A percentile compares a stretch with the other conserved stretches of the same genome.
Conservation (phyloP, 164 flowering plant genomes). For the Piper longum region DNA sequence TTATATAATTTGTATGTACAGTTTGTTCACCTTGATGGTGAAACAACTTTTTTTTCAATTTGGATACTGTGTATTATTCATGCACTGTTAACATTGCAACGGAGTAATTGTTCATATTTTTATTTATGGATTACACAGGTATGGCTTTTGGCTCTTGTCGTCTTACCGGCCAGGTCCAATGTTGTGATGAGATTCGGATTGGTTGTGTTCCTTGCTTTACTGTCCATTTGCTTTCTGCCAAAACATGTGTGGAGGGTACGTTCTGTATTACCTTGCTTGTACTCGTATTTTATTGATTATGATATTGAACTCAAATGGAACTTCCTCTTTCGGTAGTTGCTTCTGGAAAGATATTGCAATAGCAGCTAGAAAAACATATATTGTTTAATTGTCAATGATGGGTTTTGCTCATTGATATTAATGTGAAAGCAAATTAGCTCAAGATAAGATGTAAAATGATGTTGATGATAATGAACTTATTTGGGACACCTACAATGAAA, state of each 20-base stretch:
- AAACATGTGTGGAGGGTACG: slow-evolving; percentile 66
- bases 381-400: no score
- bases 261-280: not conserved
- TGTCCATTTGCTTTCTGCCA: slow-evolving; percentile 69
- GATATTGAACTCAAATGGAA: no score
- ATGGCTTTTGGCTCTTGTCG: slow-evolving; percentile 76
- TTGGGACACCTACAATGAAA: not conserved
- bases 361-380: no score
- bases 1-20: no score
- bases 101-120: not conserved
- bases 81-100: not conserved
- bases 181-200: slow-evolving; percentile 63
- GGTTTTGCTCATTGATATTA: no score
- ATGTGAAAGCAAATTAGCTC: no score
- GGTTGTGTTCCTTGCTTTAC: slow-evolving; percentile 45
- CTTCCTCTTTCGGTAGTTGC: no score
- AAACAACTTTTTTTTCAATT: not conserved
- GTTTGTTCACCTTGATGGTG: not conserved
- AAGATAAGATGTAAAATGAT: not conserved
- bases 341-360: no score
- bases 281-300: no score
- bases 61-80: not conserved
- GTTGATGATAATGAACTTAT: not conserved
- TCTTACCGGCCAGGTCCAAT: slow-evolving; percentile 74
- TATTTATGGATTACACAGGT: slow-evolving; percentile 37